Conservation (phyloP, 2,329 filamentous ascomycete genomes). For the Dendryphion nanum region DNA sequence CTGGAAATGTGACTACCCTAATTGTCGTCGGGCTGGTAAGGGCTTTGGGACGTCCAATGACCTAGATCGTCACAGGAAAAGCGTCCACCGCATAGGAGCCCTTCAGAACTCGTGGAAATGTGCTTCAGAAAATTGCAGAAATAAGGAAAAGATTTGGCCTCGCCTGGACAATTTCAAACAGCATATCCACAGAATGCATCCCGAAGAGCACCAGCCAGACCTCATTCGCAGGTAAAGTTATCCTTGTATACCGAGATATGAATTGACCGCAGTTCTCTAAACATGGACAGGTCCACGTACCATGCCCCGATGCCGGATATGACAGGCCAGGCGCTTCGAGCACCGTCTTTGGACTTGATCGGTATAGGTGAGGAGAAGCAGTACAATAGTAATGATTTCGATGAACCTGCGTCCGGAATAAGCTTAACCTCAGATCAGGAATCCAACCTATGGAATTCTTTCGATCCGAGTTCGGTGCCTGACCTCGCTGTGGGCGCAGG, state of each 20-base stretch:
- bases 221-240: slow-evolving; percentile 54
- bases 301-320: too few species aligned
- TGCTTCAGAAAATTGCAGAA: slow-evolving; percentile 54
- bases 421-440: slow-evolving; percentile 23
- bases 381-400: slow-evolving; percentile 16
- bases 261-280: not conserved
- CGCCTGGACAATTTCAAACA: slow-evolving; percentile 83
- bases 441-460: slow-evolving; percentile 13
- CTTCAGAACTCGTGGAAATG: slow-evolving; percentile 58
- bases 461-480: slow-evolving; percentile 11
- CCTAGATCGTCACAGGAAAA: slow-evolving; percentile 73
- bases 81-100: slow-evolving; percentile 60
- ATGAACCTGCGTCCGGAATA: slow-evolving; percentile 17
- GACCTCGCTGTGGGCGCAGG: slow-evolving; percentile 13
- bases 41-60: slow-evolving; percentile 83
- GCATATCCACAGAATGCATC: slow-evolving; percentile 71
- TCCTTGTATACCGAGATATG: too few species aligned
- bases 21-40: slow-evolving; percentile 55
- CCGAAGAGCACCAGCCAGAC: slow-evolving; percentile 42
- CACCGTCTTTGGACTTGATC: too few species aligned
- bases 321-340: too few species aligned
- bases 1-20: slow-evolving; percentile 57
- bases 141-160: slow-evolving; percentile 70
- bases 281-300: too few species aligned
- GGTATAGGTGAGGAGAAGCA: slow-evolving; percentile 27